phyloP scores from a whole-genome alignment of 2,329 filamentous ascomycete genomes.

The Polytolypa hystricis region DNA sequence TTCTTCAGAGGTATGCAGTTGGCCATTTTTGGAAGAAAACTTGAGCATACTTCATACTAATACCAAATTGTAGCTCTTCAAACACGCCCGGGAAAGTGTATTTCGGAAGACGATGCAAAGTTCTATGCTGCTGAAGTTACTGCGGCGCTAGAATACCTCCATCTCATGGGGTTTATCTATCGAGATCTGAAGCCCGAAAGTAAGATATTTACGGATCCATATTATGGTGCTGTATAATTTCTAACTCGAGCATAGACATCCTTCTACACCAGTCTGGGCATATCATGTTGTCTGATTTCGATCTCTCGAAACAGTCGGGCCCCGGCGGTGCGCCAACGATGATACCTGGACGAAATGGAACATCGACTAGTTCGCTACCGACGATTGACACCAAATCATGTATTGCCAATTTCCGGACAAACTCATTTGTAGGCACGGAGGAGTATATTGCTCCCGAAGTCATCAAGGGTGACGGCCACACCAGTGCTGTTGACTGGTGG shows the following conservation, averaged over 20 bases:
- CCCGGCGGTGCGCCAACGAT: conserved; percentile 93
- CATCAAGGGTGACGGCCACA: conserved; percentile 96
- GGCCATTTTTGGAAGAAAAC: too few species aligned
- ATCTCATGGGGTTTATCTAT: conserved; percentile 99
- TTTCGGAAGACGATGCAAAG: conserved; percentile 88
- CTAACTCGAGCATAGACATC: conserved; percentile 60
- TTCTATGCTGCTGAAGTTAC: conserved; percentile 98
- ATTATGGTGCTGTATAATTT: not conserved
- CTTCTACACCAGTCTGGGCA: conserved; percentile 97
- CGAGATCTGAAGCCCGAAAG: conserved; percentile 94
- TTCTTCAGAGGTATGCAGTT: conserved; percentile 62
- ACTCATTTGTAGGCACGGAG: conserved; percentile 96
- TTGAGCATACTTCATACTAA: not conserved
- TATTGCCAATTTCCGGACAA: conserved; percentile 95
- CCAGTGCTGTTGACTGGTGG: conserved; percentile 99
- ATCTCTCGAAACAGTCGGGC: conserved; percentile 94
- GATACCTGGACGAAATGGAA: conserved; percentile 85
- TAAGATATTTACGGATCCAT: conserved; percentile 39
- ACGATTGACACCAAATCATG: conserved; percentile 99
- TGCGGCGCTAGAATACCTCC: conserved; percentile 88
- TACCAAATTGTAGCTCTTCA: conserved; percentile 56
- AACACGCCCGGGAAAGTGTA: conserved; percentile 92
- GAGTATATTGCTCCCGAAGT: conserved; percentile 99
- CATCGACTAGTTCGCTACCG: conserved; percentile 73
- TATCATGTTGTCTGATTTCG: conserved; percentile 99